Evolutionary conservation across 2,329 filamentous ascomycete genomes (phyloP).

Genomic region (Xylogone sp.): DNA sequence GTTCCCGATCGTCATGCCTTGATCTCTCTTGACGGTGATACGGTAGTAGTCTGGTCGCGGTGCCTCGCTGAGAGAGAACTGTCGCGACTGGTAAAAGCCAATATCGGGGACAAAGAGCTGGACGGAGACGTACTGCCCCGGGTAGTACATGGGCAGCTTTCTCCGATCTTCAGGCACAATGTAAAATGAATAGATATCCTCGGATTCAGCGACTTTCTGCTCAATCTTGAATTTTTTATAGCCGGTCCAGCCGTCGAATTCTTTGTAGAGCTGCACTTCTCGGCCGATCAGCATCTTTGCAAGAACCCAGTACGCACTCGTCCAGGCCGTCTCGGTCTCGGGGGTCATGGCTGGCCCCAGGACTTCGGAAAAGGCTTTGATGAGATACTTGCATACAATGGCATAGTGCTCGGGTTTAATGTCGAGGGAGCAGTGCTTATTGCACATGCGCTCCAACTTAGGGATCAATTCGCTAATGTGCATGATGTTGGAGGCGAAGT

Average conservation of each 20-base stretch:
- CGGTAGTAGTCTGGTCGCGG: conserved; percentile 56
- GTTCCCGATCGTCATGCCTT: conserved; percentile 20
- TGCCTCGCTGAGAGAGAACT: conserved; percentile 70
- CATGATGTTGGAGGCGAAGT: conserved; percentile 71
- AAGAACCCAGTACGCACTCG: conserved; percentile 65
- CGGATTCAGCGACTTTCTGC: conserved; percentile 57
- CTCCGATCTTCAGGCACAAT: conserved; percentile 59
- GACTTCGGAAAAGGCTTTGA: conserved; percentile 64
- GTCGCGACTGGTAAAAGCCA: conserved; percentile 64
- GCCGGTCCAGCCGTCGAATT: conserved; percentile 37
- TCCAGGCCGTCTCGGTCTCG: conserved; percentile 68
- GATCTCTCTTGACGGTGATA: conserved; percentile 69
- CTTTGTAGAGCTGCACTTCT: conserved; percentile 59
- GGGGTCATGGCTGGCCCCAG: conserved; percentile 64
- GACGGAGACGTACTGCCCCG: conserved; percentile 72
- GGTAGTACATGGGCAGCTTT: conserved; percentile 56
- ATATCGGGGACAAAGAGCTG: conserved; percentile 58
- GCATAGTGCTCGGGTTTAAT: conserved; percentile 66
- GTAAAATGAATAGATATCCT: conserved; percentile 66
- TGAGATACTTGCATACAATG: conserved; percentile 65
- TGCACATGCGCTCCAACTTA: conserved; percentile 63
- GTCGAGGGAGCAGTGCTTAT: conserved; percentile 72
- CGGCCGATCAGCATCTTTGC: conserved; percentile 66
- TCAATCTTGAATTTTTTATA: conserved; percentile 54
- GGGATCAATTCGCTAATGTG: conserved; percentile 57